These are phyloP conservation scores for Cyclocybe cylindracea DNA, from an alignment of 768 basidiomycete genomes.

Conservation along the genomic window DNA sequence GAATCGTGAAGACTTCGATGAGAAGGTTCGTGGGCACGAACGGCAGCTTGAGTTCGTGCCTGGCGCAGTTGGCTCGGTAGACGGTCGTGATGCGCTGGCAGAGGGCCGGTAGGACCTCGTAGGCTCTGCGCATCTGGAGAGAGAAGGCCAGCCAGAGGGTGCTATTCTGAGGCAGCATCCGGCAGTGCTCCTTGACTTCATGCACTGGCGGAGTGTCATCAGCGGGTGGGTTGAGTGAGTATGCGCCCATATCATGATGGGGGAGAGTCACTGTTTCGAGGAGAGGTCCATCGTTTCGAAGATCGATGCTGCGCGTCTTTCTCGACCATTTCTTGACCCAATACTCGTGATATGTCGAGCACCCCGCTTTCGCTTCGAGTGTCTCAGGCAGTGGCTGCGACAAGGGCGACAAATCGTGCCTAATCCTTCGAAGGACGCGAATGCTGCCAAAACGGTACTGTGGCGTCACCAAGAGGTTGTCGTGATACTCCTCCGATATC, in stretches of 20 bases:
- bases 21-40: conserved; percentile 57
- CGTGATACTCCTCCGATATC: conserved; percentile 50
- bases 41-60: conserved; percentile 60
- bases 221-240: conserved; percentile 24
- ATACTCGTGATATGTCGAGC: conserved; percentile 59
- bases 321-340: conserved; percentile 57
- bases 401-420: conserved; percentile 65
- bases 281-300: conserved; percentile 61
- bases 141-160: conserved; percentile 62
- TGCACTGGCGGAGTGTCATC: background rate
- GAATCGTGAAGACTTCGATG: conserved; percentile 76
- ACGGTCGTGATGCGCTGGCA: conserved; percentile 65
- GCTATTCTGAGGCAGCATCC: conserved; percentile 41
- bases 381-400: conserved; percentile 56
- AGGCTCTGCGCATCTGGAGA: conserved; percentile 46
- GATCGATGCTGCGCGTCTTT: conserved; percentile 39
- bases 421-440: conserved; percentile 56
- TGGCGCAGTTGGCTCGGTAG: conserved; percentile 58
- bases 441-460: conserved; percentile 55
- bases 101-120: conserved; percentile 64
- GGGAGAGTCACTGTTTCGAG: conserved; percentile 53
- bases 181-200: conserved; percentile 10
- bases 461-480: conserved; percentile 55
- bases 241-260: conserved; percentile 41
- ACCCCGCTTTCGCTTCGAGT: conserved; percentile 37